Percentiles rank a stretch among this genome's conserved stretches.
These are phyloP conservation scores for Stellera chamaejasme DNA, from an alignment of 345 rosid genomes.

Conservation along the genomic window DNA sequence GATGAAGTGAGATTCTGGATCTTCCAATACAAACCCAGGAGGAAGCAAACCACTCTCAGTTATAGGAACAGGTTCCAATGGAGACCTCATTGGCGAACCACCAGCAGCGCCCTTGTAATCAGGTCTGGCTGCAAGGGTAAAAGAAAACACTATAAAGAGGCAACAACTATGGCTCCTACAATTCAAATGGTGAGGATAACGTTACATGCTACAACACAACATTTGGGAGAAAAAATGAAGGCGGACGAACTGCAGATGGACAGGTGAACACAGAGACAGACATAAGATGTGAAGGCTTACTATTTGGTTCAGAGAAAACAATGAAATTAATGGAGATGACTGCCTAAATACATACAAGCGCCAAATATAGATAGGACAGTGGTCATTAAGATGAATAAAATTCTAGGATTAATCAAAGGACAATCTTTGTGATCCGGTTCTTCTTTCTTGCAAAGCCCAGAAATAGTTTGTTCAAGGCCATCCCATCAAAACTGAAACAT, in stretches of 20 bases:
- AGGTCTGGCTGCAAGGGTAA: slow-evolving; percentile 66
- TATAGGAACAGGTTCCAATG: slow-evolving; percentile 56
- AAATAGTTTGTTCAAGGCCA: too few relatives aligned
- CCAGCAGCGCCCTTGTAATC: slow-evolving; percentile 47
- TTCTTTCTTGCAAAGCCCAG: too few relatives aligned
- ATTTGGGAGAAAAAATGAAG: neutral
- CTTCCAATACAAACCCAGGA: slow-evolving; percentile 58
- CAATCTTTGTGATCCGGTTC: too few relatives aligned
- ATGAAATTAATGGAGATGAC: too few relatives aligned
- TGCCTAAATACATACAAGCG: too few relatives aligned
- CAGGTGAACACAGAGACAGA: neutral
- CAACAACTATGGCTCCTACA: neutral
- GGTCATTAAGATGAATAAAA: too few relatives aligned
- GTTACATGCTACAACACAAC: neutral
- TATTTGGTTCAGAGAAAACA: too few relatives aligned
- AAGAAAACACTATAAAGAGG: neutral
- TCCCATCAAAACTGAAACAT: too few relatives aligned
- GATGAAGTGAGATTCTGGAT: slow-evolving; percentile 90
- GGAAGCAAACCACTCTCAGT: slow-evolving; percentile 65
- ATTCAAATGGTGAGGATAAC: neutral
- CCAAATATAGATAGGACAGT: too few relatives aligned
- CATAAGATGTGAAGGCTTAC: neutral
- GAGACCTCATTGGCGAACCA: slow-evolving; percentile 36
- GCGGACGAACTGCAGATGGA: neutral
- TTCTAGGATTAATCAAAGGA: too few relatives aligned